Percentiles rank a stretch among this genome's conserved stretches.
Conservation (phyloP, 2,329 filamentous ascomycete species). For the Stachybotrys elegans region DNA sequence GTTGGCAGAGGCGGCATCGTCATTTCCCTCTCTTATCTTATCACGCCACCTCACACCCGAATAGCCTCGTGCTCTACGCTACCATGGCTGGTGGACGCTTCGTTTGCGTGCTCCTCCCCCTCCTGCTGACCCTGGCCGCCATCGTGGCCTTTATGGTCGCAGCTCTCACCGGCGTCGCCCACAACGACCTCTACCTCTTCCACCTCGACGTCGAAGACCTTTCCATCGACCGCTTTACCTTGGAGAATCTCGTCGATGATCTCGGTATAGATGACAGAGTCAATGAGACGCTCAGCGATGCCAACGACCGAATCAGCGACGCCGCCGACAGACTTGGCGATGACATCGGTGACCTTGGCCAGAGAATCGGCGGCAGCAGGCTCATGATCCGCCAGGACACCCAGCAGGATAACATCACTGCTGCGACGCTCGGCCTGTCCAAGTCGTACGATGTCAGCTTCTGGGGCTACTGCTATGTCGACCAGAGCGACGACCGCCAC, state of each 20-base stretch:
- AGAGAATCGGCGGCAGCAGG: constrained; percentile 17
- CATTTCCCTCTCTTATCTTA: too few relatives aligned
- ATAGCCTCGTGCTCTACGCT: too few relatives aligned
- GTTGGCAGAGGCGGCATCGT: too few relatives aligned
- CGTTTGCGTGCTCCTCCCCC: constrained; percentile 82
- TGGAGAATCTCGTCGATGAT: constrained; percentile 28
- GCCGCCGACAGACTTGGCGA: constrained; percentile 13
- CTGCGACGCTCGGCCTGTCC: constrained; percentile 55
- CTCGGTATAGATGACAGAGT: neutral
- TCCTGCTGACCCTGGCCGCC: constrained; percentile 72
- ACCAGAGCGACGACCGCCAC: constrained; percentile 45
- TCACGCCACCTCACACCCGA: too few relatives aligned
- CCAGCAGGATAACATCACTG: constrained; percentile 47
- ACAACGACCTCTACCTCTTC: constrained; percentile 55
- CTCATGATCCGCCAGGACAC: constrained; percentile 14
- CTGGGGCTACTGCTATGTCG: constrained; percentile 78
- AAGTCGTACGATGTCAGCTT: constrained; percentile 78
- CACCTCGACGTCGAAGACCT: constrained; percentile 59
- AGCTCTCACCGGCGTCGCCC: constrained; percentile 49
- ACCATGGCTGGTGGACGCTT: constrained; percentile 66
- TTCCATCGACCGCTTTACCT: constrained; percentile 27
- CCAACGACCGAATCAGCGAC: constrained; percentile 5
- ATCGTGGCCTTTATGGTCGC: constrained; percentile 63
- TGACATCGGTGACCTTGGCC: neutral
- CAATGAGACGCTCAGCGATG: neutral